Conservation (phyloP, 495 filamentous ascomycete genomes). For the Terfezia claveryi region DNA sequence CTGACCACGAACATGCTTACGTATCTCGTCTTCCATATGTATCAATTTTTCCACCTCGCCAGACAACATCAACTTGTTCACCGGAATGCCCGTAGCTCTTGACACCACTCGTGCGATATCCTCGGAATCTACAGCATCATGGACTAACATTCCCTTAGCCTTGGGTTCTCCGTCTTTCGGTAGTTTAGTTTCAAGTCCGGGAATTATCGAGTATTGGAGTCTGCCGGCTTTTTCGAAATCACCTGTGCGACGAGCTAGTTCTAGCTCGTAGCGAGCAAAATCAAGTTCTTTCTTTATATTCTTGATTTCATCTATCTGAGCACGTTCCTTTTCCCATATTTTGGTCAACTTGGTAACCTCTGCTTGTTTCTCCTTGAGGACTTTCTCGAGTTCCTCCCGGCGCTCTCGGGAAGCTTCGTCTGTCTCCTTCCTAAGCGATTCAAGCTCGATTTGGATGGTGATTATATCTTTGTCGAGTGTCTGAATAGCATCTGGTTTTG, state of each 20-base stretch:
- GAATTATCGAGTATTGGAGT: conserved; percentile 68
- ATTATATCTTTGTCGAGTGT: conserved; percentile 82
- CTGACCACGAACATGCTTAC: conserved; percentile 70
- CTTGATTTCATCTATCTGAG: conserved; percentile 66
- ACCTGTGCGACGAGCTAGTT: conserved; percentile 71
- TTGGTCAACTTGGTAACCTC: conserved; percentile 44
- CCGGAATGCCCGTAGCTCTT: conserved; percentile 74
- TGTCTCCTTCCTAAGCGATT: conserved; percentile 84
- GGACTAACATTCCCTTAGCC: conserved; percentile 41
- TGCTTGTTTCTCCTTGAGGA: conserved; percentile 49
- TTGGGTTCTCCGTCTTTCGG: conserved; percentile 47
- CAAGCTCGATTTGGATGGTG: conserved; percentile 91
- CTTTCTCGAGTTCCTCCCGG: conserved; percentile 58
- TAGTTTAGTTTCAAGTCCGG: conserved; percentile 51
- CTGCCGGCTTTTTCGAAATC: conserved; percentile 78
- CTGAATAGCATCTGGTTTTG: conserved; percentile 81
- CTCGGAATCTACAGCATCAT: conserved; percentile 80
- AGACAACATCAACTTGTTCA: conserved; percentile 58
- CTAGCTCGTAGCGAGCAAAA: conserved; percentile 60
- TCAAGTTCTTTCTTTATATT: conserved; percentile 68
- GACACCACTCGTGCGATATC: conserved; percentile 88
- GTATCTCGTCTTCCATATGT: conserved; percentile 79
- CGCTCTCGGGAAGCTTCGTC: conserved; percentile 73
- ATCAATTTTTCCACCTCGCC: conserved; percentile 84
- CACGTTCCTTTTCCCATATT: conserved; percentile 75